phyloP scores from a whole-genome alignment of 495 filamentous ascomycete species.

The Daldinia concentrica region DNA sequence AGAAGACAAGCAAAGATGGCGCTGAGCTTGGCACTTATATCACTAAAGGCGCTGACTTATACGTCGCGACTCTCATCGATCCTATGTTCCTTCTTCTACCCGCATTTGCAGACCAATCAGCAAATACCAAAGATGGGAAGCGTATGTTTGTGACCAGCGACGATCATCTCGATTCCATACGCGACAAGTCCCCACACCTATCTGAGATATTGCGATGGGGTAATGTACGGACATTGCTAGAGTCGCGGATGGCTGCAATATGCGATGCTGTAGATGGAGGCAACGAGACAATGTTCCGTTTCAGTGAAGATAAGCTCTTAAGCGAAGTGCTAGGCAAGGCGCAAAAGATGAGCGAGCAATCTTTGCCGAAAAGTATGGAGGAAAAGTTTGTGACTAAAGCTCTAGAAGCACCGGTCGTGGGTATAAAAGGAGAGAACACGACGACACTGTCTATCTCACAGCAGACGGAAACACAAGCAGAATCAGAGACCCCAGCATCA shows the following conservation, averaged over 20 bases:
- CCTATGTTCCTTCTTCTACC: conserved; percentile 85
- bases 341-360: conserved; percentile 67
- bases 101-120: conserved; percentile 54
- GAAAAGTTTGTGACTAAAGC: conserved; percentile 79
- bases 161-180: conserved; percentile 77
- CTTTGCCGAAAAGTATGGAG: conserved; percentile 83
- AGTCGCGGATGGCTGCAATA: conserved; percentile 63
- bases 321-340: conserved; percentile 75
- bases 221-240: conserved; percentile 48
- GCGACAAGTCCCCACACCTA: conserved; percentile 64
- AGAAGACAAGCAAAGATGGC: conserved; percentile 23
- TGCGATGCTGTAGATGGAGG: conserved; percentile 84
- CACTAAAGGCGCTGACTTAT: conserved; percentile 71
- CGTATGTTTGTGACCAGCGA: conserved; percentile 79
- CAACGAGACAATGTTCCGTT: conserved; percentile 82
- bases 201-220: conserved; percentile 63
- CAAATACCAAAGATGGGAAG: conserved; percentile 55
- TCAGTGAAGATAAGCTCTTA: conserved; percentile 75
- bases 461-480: conserved; percentile 42
- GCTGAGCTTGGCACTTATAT: conserved; percentile 43
- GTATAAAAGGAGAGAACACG: conserved; percentile 62
- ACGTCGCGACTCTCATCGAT: conserved; percentile 85
- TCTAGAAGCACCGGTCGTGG: conserved; percentile 77
- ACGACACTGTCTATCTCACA: conserved; percentile 36
- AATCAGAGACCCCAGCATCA: conserved; percentile 40